Evolutionary conservation across 192 early-diverging fungal genomes (phyloP).

Genomic region (Piromyces sp.): DNA sequence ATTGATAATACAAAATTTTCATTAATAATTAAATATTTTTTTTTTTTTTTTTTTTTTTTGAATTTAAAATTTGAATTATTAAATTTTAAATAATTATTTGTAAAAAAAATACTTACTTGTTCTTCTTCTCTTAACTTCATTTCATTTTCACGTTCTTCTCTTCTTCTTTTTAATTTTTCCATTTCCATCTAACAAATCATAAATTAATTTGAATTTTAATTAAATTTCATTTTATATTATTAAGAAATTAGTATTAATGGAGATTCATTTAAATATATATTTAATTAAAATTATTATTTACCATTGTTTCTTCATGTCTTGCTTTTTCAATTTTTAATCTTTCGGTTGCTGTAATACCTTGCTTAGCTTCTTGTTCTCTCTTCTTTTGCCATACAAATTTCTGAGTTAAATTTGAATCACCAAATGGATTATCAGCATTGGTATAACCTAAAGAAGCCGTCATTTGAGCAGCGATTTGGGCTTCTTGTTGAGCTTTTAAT

Average conservation of each 20-base stretch:
- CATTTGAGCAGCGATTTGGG: constrained; percentile 24
- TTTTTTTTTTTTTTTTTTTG: too few relatives aligned
- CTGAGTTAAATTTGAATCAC: constrained; percentile 54
- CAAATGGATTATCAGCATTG: constrained; percentile 60
- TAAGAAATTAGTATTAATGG: not conserved
- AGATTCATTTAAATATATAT: not conserved
- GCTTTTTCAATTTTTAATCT: constrained; percentile 28
- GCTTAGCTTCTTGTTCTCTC: constrained; percentile 55
- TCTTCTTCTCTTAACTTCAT: constrained; percentile 67
- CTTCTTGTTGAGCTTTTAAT: constrained; percentile 18
- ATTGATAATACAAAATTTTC: too few relatives aligned
- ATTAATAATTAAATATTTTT: not conserved
- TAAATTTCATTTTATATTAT: too few relatives aligned
- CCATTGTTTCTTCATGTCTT: constrained; percentile 33
- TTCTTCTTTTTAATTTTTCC: constrained; percentile 58
- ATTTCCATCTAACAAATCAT: constrained; percentile 39
- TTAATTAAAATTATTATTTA: not conserved
- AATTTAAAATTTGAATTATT: too few relatives aligned
- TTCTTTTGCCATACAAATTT: constrained; percentile 96
- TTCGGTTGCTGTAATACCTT: constrained; percentile 36
- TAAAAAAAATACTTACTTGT: not conserved
- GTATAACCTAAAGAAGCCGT: constrained; percentile 38
- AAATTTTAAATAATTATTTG: too few relatives aligned
- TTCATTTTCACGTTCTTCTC: constrained; percentile 69
- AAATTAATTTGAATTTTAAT: too few relatives aligned